Evolutionary conservation across 768 basidiomycete genomes (phyloP), one percentile per base, ranked within the genome.

Genomic region (Boletellus sp.): DNA sequence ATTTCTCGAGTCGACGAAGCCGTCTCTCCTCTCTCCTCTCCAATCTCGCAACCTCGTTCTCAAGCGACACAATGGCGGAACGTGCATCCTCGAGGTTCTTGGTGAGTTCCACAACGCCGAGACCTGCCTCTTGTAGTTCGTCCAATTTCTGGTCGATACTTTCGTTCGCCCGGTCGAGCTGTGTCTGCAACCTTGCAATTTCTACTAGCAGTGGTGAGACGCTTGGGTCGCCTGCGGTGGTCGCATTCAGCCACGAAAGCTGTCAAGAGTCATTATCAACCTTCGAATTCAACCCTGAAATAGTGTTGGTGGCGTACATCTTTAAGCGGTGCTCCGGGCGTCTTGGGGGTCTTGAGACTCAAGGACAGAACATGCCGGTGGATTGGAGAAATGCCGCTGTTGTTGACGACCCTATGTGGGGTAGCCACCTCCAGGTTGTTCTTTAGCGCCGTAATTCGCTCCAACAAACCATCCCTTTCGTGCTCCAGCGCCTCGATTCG

Each of bases 61-160:
- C 85, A 24, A 91, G 69, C 1, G 62, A 51, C 6, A 67, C 66
- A 15, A 86, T 81, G 54, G 71, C 76, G 13, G 74, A 64, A 8
- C 85, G 78, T 9, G 87, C 85, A 55, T 90, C 87, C 50, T 84
- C 85, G 3, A 92, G 77, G 47, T 80, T 83, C 68, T 75, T 77
- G 0, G 85, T 83, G 32, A 90, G 72, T 7, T 79, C 81, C 39
- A 92, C 80, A 36, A 84, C 84, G 24, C 81, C 88, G 13, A 85
- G 66, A 5, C 90, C 90, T 0, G 85, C 84, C 49, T 91, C 84
- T 60, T 90, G 87, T 3, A 94, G 81, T 45, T 85, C 82, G 62
- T 91, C 90, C 15, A 94, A 75, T 65, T 94, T 93, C 61, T 91
- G 85, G 57, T 94, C 93, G 47, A 94, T 88, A 57, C 80, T 86